phyloP scores from a whole-genome alignment of 2,329 filamentous ascomycete genomes.

The Penicillium sumatraense region DNA sequence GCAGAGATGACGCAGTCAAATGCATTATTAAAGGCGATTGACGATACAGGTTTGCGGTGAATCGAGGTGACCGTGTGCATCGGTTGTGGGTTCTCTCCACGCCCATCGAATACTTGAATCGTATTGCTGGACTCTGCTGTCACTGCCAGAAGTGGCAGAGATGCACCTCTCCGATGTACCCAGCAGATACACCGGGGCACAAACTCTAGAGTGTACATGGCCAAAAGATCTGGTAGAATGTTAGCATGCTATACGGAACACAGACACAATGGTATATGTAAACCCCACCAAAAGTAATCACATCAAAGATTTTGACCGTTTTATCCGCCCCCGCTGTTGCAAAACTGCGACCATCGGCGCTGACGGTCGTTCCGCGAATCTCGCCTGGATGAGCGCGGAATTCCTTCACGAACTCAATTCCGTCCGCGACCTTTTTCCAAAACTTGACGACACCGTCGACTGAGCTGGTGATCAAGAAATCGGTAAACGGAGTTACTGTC shows the following conservation, averaged over 20 bases:
- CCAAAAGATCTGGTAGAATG: slow-evolving; percentile 68
- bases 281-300: slow-evolving; percentile 72
- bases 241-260: not conserved
- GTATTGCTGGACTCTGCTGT: slow-evolving; percentile 73
- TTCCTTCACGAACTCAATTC: slow-evolving; percentile 97
- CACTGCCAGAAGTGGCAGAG: slow-evolving; percentile 81
- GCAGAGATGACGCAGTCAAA: slow-evolving; percentile 91
- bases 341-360: slow-evolving; percentile 89
- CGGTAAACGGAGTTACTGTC: slow-evolving; percentile 85
- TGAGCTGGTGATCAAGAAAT: slow-evolving; percentile 94
- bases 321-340: slow-evolving; percentile 74
- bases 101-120: slow-evolving; percentile 85
- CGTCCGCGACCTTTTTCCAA: slow-evolving; percentile 92
- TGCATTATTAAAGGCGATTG: slow-evolving; percentile 86
- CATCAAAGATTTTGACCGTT: slow-evolving; percentile 61
- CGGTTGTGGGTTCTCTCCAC: slow-evolving; percentile 77
- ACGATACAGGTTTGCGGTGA: slow-evolving; percentile 78
- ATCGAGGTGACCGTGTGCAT: slow-evolving; percentile 77
- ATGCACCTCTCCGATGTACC: slow-evolving; percentile 87
- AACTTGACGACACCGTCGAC: slow-evolving; percentile 98
- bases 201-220: slow-evolving; percentile 79
- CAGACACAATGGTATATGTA: not conserved
- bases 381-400: slow-evolving; percentile 89
- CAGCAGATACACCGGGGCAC: slow-evolving; percentile 83
- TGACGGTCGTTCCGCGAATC: slow-evolving; percentile 81